Percentiles rank a stretch among this genome's conserved stretches.
Conservation (phyloP, 164 flowering plant species). For the Santalum album region DNA sequence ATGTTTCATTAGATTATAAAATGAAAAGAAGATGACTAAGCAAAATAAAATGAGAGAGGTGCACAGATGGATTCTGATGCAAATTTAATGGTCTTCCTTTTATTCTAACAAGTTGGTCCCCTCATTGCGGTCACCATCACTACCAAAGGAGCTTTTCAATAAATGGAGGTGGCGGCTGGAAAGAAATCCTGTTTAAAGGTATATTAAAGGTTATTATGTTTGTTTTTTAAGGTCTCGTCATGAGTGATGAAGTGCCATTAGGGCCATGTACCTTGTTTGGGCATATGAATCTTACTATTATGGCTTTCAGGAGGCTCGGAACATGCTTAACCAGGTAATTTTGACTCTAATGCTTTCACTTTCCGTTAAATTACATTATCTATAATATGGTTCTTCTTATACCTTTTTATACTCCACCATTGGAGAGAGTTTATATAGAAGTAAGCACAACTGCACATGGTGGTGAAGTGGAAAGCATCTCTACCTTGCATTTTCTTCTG, state of each 20-base stretch:
- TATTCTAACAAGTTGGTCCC: slow-evolving; percentile 6
- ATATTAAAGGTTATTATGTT: slow-evolving; percentile 18
- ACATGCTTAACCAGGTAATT: too few species aligned
- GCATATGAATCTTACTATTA: background rate
- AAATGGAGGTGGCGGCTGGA: slow-evolving; percentile 7
- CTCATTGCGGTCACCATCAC: slow-evolving; percentile 8
- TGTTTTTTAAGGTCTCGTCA: background rate
- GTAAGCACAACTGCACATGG: too few species aligned
- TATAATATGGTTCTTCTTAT: too few species aligned
- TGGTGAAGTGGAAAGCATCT: too few species aligned
- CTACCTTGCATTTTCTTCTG: too few species aligned
- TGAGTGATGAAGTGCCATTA: slow-evolving; percentile 9
- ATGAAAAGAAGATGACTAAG: too few species aligned
- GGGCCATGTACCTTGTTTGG: slow-evolving; percentile 13
- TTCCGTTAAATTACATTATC: too few species aligned
- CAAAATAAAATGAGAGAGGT: too few species aligned
- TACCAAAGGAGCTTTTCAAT: slow-evolving; percentile 4
- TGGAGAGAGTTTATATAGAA: too few species aligned
- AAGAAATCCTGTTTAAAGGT: slow-evolving; percentile 19
- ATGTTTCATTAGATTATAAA: too few species aligned
- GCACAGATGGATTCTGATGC: slow-evolving; percentile 6
- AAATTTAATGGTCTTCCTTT: slow-evolving; percentile 6
- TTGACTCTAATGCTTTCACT: too few species aligned
- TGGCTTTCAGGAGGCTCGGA: background rate
- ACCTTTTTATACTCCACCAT: too few species aligned